Base-by-base conservation (phyloP, 2,329 filamentous ascomycete genomes). In the Sclerotinia subarctica region DNA sequence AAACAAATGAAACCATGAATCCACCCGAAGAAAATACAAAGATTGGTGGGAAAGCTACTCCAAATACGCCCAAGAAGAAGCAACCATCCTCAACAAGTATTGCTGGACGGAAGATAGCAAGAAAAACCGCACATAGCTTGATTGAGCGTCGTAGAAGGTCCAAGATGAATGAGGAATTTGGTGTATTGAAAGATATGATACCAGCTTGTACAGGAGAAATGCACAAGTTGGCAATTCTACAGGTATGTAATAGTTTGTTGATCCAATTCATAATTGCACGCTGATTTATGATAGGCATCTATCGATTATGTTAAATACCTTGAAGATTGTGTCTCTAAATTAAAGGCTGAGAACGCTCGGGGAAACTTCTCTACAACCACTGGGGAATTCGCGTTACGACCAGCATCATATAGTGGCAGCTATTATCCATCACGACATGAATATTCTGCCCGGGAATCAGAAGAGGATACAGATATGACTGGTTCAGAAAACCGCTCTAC, bases 111-210 rank as follows among this genome's bases (percentile, higher is more conserved):
- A 98, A 97, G 82, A 96, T 95, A 73, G 94, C 95, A 7, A 86
- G 95, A 72, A 98, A 97, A 81, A 98, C 94, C 1, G 95, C 95
- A 15, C 95, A 99, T 77, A 97, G 93, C 76, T 81, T 98, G 72
- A 99, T 98, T 74, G 95, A 99, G 81, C 85, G 95, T 57, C 83
- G 94, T 68, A 83, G 95, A 74, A 85, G 95, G 70, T 96, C 92
- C 17, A 99, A 98, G 82, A 99, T 98, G 94, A 98, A 99, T 74
- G 94, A 98, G 78, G 95, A 98, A 80, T 98, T 98, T 81, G 91
- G 88, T 2, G 90, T 96, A 21, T 81, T 98, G 72, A 98, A 98
- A 80, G 87, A 90, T 74, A 93, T 99, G 91, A 96, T 98, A 68
- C 95, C 95, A 0, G 94, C 95, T 2, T 98, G 95, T 78, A 88